A percentile compares a stretch with the other conserved stretches of the same genome.
phyloP scores from a whole-genome alignment of 1,284 basidiomycete species.

The Laetiporus sulphureus region DNA sequence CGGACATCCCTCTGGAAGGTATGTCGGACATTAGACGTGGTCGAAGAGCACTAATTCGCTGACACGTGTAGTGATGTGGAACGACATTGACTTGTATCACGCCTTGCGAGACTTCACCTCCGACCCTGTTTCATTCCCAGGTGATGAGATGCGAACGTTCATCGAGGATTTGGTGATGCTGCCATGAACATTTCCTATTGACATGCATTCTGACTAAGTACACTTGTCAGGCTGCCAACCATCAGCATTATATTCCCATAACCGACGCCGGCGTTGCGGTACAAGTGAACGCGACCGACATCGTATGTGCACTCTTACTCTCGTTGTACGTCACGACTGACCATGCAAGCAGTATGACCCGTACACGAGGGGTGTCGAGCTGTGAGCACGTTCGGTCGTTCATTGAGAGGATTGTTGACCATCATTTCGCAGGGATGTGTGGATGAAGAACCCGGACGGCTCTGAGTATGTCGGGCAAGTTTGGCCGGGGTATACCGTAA shows the following conservation, averaged over 20 bases:
- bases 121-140: slow-evolving; percentile 59
- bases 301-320: slow-evolving; percentile 25
- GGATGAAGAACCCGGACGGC: slow-evolving; percentile 62
- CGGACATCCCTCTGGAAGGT: slow-evolving; percentile 64
- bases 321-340: slow-evolving; percentile 11
- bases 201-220: neutral
- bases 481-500: slow-evolving; percentile 47
- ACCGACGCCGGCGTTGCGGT: slow-evolving; percentile 30
- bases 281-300: slow-evolving; percentile 30
- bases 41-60: slow-evolving; percentile 2
- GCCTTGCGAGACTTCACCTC: slow-evolving; percentile 62
- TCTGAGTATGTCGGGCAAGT: slow-evolving; percentile 64
- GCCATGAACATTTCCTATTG: neutral
- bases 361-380: slow-evolving; percentile 35
- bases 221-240: slow-evolving; percentile 22
- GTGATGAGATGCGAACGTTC: slow-evolving; percentile 53
- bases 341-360: slow-evolving; percentile 34
- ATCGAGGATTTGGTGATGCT: slow-evolving; percentile 47
- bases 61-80: slow-evolving; percentile 69
- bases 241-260: slow-evolving; percentile 34
- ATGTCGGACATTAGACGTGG: neutral
- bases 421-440: slow-evolving; percentile 39
- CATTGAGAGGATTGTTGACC: neutral
- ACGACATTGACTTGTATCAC: slow-evolving; percentile 71
- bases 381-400: slow-evolving; percentile 21